These are phyloP conservation scores for Wallacemonas sp. DNA, from an alignment of 208 protist species.

Conservation along the genomic window DNA sequence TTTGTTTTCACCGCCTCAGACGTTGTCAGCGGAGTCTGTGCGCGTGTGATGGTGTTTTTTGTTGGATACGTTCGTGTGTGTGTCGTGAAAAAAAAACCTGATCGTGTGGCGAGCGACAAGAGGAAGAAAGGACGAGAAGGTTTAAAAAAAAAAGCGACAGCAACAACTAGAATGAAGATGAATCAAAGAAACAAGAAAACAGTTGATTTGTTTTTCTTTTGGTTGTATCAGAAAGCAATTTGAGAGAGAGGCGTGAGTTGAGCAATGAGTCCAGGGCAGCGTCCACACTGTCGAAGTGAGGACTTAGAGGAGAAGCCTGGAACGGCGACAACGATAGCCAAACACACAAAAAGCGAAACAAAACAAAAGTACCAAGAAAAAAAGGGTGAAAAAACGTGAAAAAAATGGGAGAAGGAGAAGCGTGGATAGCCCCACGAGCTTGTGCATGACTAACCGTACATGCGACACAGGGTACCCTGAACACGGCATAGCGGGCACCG, in stretches of 20 bases:
- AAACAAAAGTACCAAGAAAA: slow-evolving; percentile 10
- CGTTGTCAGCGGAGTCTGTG: too few species aligned
- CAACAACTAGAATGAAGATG: neutral
- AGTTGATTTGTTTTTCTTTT: too few species aligned
- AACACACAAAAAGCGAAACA: neutral
- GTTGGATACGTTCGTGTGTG: too few species aligned
- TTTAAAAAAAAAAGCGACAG: neutral
- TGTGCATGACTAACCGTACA: neutral
- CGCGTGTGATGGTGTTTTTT: too few species aligned
- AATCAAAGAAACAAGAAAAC: neutral
- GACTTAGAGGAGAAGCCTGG: too few species aligned
- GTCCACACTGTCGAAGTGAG: too few species aligned
- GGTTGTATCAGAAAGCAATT: neutral
- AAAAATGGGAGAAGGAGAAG: neutral
- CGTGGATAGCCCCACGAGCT: too few species aligned
- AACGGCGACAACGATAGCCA: neutral
- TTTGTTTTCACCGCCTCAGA: too few species aligned
- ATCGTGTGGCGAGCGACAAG: neutral
- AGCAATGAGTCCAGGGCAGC: too few species aligned
- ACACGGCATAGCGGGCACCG: slow-evolving; percentile 24
- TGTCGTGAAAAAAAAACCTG: too few species aligned
- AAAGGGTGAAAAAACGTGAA: slow-evolving; percentile 11
- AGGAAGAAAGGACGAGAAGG: neutral
- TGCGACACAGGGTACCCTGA: neutral
- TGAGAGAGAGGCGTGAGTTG: neutral